Evolutionary conservation across 768 basidiomycete genomes (phyloP).

Genomic region (Gymnopilus junonius): DNA sequence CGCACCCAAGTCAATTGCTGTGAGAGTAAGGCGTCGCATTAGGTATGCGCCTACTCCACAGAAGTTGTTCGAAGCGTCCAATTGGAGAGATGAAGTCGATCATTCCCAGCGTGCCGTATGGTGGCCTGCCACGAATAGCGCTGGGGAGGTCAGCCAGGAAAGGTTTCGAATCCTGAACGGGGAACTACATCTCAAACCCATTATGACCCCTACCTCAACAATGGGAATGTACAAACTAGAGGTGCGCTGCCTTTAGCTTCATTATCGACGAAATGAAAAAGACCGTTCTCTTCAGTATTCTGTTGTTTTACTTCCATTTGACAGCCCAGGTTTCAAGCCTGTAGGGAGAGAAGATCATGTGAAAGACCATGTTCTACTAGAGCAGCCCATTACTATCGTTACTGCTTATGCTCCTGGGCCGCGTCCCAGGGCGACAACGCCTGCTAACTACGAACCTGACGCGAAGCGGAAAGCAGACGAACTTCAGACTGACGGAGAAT

Average conservation of each 20-base stretch:
- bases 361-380: constrained; percentile 27
- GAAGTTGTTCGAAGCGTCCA: constrained; percentile 4
- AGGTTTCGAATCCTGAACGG: constrained; percentile 34
- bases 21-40: constrained; percentile 27
- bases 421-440: constrained; percentile 30
- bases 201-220: constrained; percentile 37
- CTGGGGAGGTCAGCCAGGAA: constrained; percentile 21
- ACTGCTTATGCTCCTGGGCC: constrained; percentile 31
- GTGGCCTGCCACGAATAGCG: constrained; percentile 9
- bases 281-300: constrained; percentile 30
- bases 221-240: constrained; percentile 42
- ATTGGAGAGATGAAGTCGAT: constrained; percentile 16
- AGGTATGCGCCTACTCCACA: constrained; percentile 1
- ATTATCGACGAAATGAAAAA: neutral
- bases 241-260: constrained; percentile 25
- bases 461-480: constrained; percentile 3
- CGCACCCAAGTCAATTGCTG: constrained; percentile 32
- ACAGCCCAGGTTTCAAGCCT: constrained; percentile 32
- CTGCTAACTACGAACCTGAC: constrained; percentile 28
- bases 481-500: constrained; percentile 3
- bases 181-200: constrained; percentile 39
- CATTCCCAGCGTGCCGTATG: constrained; percentile 21
- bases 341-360: neutral
- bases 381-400: constrained; percentile 36
- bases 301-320: constrained; percentile 42